Conservation (phyloP, 768 basidiomycete species). For the Rhizopogon vulgaris region DNA sequence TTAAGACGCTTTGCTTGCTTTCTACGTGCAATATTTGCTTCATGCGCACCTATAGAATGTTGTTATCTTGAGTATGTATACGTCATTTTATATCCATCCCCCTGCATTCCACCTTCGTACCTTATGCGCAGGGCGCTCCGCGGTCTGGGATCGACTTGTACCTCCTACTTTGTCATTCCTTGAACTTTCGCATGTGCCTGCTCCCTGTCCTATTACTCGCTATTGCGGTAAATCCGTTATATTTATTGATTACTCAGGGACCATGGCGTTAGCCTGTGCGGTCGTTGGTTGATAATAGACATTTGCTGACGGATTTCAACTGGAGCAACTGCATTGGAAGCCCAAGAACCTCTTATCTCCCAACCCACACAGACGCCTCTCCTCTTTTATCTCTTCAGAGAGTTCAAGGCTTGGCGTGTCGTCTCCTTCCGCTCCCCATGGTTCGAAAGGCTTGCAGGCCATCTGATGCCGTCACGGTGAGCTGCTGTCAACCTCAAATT, state of each 20-base stretch:
- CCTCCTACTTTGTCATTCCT: slow-evolving; percentile 6
- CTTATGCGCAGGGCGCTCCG: neutral
- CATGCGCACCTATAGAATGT: slow-evolving; percentile 4
- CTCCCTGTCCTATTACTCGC: slow-evolving; percentile 1
- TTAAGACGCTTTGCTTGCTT: neutral
- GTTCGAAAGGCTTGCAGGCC: slow-evolving; percentile 78
- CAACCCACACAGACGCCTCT: slow-evolving; percentile 69
- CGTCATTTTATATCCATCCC: slow-evolving; percentile 4
- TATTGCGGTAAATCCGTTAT: neutral
- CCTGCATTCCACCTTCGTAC: neutral
- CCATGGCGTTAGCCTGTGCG: neutral
- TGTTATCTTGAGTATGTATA: slow-evolving; percentile 7
- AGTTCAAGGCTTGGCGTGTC: slow-evolving; percentile 39
- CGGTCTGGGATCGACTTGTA: slow-evolving; percentile 1
- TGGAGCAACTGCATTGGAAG: slow-evolving; percentile 93
- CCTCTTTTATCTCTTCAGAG: slow-evolving; percentile 57
- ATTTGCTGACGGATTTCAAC: slow-evolving; percentile 32
- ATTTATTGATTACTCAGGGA: neutral
- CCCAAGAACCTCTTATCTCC: slow-evolving; percentile 75
- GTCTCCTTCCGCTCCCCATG: slow-evolving; percentile 77
- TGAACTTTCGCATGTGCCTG: slow-evolving; percentile 1
- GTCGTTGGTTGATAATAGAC: neutral
- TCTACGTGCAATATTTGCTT: neutral
- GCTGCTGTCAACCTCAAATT: neutral
- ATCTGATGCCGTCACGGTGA: slow-evolving; percentile 44